A percentile compares a stretch with the other conserved stretches of the same genome.
Evolutionary conservation across 345 rosid species (phyloP).

Genomic region (Corchorus capsularis): DNA sequence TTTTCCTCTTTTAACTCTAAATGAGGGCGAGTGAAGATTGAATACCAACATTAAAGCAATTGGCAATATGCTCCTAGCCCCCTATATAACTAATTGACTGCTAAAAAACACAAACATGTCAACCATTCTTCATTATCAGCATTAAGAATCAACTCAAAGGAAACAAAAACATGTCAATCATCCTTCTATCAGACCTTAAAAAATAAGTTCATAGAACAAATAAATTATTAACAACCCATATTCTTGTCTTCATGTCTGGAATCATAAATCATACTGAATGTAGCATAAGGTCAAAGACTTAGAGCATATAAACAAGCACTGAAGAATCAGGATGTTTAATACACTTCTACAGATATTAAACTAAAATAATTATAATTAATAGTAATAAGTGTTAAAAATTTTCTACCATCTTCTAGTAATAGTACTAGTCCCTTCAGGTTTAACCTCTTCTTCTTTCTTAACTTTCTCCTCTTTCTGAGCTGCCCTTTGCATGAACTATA

Average conservation of each 20-base stretch:
- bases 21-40: too few relatives aligned
- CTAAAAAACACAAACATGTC: too few relatives aligned
- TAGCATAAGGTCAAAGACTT: not conserved
- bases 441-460: constrained; percentile 55
- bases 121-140: not conserved
- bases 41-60: too few relatives aligned
- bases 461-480: constrained; percentile 58
- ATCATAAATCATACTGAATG: not conserved
- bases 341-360: not conserved
- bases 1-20: not conserved
- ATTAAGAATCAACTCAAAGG: constrained; percentile 2
- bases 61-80: too few relatives aligned
- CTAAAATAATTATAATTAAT: not conserved
- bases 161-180: not conserved
- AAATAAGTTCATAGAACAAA: not conserved
- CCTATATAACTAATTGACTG: too few relatives aligned
- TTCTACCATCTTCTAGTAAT: constrained; percentile 66
- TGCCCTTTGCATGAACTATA: constrained; percentile 90
- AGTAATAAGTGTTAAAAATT: not conserved
- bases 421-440: constrained; percentile 44
- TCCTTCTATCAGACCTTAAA: not conserved
- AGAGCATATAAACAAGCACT: not conserved
- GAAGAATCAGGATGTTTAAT: constrained; percentile 1
- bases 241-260: not conserved
- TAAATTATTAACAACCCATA: not conserved